Evolutionary conservation across 2,329 filamentous ascomycete genomes (phyloP).

Genomic region (Claviceps digitariae): DNA sequence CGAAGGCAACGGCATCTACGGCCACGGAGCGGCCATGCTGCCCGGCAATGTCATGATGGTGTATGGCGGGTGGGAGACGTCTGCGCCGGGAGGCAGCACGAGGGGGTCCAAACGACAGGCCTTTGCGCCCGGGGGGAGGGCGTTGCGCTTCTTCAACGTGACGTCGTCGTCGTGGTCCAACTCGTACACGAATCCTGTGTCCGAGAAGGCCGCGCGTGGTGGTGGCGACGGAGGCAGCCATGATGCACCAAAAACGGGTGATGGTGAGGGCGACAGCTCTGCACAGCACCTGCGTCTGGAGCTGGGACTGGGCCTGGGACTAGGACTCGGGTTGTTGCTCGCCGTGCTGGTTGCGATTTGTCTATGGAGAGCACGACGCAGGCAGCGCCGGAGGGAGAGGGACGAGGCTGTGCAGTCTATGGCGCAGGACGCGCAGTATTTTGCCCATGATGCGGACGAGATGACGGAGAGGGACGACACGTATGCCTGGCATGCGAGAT

Average conservation of each 20-base stretch:
- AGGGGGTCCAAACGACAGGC: slow-evolving; percentile 20
- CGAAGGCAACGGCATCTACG: slow-evolving; percentile 36
- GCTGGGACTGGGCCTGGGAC: slow-evolving; percentile 49
- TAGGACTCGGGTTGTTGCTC: slow-evolving; percentile 40
- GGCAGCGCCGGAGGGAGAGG: slow-evolving; percentile 21
- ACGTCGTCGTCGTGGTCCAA: slow-evolving; percentile 41
- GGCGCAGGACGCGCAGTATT: slow-evolving; percentile 34
- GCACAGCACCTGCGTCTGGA: background rate
- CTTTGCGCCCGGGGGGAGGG: slow-evolving; percentile 5
- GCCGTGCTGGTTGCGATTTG: slow-evolving; percentile 33
- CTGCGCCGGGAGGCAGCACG: slow-evolving; percentile 11
- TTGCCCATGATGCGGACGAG: slow-evolving; percentile 29
- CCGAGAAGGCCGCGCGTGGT: background rate
- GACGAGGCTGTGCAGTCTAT: slow-evolving; percentile 35
- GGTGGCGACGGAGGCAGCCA: background rate
- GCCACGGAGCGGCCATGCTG: slow-evolving; percentile 48
- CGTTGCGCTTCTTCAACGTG: slow-evolving; percentile 40
- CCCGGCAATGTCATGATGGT: slow-evolving; percentile 58
- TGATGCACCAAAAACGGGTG: background rate
- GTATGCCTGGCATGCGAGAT: background rate
- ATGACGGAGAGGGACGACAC: slow-evolving; percentile 28
- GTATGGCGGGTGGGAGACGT: slow-evolving; percentile 46
- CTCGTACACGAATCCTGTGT: slow-evolving; percentile 33
- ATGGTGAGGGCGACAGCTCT: background rate
- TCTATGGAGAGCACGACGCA: slow-evolving; percentile 34